Evolutionary conservation across 2,329 filamentous ascomycete species (phyloP), one percentile per base, ranked within the genome.

Genomic region (Plectosphaerella sp.): DNA sequence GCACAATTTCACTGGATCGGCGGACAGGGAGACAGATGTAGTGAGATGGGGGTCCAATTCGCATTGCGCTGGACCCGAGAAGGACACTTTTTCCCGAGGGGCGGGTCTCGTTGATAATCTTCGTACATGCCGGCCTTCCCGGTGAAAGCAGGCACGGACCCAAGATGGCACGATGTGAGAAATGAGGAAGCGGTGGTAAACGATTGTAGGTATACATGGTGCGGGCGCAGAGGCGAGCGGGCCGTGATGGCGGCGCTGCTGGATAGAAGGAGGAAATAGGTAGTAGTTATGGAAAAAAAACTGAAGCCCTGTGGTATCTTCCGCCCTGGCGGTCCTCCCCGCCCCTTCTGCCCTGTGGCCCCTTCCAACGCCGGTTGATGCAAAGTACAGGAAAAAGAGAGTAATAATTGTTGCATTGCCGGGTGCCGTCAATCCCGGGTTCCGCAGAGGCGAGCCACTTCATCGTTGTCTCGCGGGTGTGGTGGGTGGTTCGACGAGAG

Each of bases 331-430:
- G 11, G 41, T 18, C 41, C 41, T 43, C 18, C 41, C n/a, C 41
- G 41, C n/a, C 41, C 41, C 41, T 33, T 33, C 28, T 33, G 28
- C 28, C 28, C 11, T 18, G 16, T 16, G 37, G 37, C 37, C 46
- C 49, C 48, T 48, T 45, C 51, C 15, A 55, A 58, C 56, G 54
- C 57, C 55, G 41, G 48, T 46, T 54, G 51, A 54, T 51, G 51
- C 51, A 50, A 50, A 43, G 14, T 41, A 22, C 49, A 50, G 28
- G 33, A 14, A 49, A 24, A 56, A 25, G 47, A 48, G 39, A 45
- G 37, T 42, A 45, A 16, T 33, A 41, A 6, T 16, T 47, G 45
- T 4, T 28, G 18, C 22, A 6, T 25, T 12, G 14, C 43, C 43
- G 11, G 14, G 22, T 25, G 22, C 20, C 43, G 11, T 25, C 7